Percentiles rank a stretch among this genome's conserved stretches.
Conservation (phyloP, 2,329 filamentous ascomycete species). For the Pyrenochaeta sp. region DNA sequence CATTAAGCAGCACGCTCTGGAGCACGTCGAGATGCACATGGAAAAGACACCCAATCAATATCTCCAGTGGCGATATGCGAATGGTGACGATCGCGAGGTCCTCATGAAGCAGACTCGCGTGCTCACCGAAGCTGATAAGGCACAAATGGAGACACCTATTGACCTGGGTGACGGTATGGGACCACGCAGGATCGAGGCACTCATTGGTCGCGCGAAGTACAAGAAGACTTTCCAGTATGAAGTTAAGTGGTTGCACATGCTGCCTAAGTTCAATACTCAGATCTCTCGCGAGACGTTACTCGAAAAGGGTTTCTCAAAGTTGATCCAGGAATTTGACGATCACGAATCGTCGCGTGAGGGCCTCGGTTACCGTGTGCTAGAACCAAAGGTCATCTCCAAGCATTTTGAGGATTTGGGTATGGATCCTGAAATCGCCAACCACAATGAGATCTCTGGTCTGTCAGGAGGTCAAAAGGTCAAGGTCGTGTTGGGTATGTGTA, state of each 20-base stretch:
- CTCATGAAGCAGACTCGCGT: slow-evolving; percentile 97
- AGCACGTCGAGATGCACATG: slow-evolving; percentile 99
- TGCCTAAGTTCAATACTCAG: slow-evolving; percentile 93
- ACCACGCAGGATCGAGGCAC: slow-evolving; percentile 77
- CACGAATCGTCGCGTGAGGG: slow-evolving; percentile 98
- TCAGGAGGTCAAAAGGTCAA: slow-evolving; percentile 99
- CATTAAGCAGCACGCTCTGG: slow-evolving; percentile 98
- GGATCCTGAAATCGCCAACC: slow-evolving; percentile 97
- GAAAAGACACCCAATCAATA: slow-evolving; percentile 99
- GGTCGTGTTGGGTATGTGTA: slow-evolving; percentile 77
- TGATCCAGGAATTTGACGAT: slow-evolving; percentile 97
- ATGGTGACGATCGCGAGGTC: slow-evolving; percentile 96
- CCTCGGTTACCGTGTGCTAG: slow-evolving; percentile 92
- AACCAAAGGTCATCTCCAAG: slow-evolving; percentile 93
- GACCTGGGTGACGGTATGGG: slow-evolving; percentile 86
- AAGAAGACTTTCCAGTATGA: slow-evolving; percentile 99
- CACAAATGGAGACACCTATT: slow-evolving; percentile 90
- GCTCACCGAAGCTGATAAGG: slow-evolving; percentile 82
- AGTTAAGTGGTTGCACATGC: slow-evolving; percentile 88
- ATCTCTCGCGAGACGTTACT: slow-evolving; percentile 91
- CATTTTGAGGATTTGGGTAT: slow-evolving; percentile 97
- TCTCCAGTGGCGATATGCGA: slow-evolving; percentile 96
- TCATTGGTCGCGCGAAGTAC: slow-evolving; percentile 97
- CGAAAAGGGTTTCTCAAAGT: slow-evolving; percentile 87
- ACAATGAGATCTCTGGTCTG: slow-evolving; percentile 96